Percentiles rank a stretch among this genome's conserved stretches.
Conservation (phyloP, 2,329 filamentous ascomycete genomes). For the Cladosporium sp. region DNA sequence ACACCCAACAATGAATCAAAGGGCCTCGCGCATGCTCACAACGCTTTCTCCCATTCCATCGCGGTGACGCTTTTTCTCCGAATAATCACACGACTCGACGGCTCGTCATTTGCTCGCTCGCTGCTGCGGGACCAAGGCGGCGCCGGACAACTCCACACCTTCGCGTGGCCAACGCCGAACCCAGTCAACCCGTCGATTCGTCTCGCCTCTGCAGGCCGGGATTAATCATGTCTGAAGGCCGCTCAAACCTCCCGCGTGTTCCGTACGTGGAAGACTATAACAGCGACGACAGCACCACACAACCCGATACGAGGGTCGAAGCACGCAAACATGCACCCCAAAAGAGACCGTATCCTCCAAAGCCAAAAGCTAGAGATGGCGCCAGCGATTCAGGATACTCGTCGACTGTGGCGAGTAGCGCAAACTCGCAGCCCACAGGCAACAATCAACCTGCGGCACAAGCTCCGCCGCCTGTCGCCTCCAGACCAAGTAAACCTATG, state of each 20-base stretch:
- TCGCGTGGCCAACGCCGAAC: conserved; percentile 7
- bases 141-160: not conserved
- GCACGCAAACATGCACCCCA: conserved; percentile 46
- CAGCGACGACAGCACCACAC: conserved; percentile 37
- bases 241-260: conserved; percentile 10
- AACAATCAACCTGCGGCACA: not conserved
- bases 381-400: conserved; percentile 60
- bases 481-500: conserved; percentile 20
- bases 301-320: conserved; percentile 42
- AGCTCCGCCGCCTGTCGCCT: conserved; percentile 8
- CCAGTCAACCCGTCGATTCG: not conserved
- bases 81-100: conserved; percentile 2
- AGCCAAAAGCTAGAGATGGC: conserved; percentile 36
- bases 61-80: conserved; percentile 3
- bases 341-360: conserved; percentile 32
- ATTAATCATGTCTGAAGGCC: conserved; percentile 13
- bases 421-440: not conserved
- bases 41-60: conserved; percentile 1
- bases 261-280: conserved; percentile 37
- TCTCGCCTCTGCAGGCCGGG: not conserved
- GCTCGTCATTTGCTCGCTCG: not conserved
- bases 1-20: conserved; percentile 24
- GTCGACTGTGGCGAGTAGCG: conserved; percentile 31
- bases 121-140: not conserved
- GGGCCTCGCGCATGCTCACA: conserved; percentile 5